These are phyloP conservation scores for Verticillium nonalfalfae DNA, from an alignment of 2,329 filamentous ascomycete genomes.

Conservation along the genomic window DNA sequence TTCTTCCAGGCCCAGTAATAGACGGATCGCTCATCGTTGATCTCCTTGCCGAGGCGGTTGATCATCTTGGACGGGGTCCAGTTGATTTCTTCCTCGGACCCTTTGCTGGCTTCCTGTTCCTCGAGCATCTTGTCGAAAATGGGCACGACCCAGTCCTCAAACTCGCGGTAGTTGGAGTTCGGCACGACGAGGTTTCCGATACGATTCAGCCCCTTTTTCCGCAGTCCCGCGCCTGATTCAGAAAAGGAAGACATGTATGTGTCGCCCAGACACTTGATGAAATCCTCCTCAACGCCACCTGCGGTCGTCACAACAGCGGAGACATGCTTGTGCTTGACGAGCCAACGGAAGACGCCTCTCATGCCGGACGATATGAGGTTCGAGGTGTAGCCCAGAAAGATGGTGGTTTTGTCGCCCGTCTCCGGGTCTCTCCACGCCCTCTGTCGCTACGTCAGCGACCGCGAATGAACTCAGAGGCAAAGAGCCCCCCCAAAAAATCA, in stretches of 20 bases:
- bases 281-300: slow-evolving; percentile 91
- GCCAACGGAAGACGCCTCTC: slow-evolving; percentile 82
- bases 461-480: not conserved
- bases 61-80: slow-evolving; percentile 97
- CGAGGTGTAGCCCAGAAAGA: slow-evolving; percentile 95
- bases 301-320: slow-evolving; percentile 93
- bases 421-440: slow-evolving; percentile 76
- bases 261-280: slow-evolving; percentile 94
- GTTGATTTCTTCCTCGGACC: slow-evolving; percentile 58
- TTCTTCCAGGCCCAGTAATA: slow-evolving; percentile 99
- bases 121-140: slow-evolving; percentile 91
- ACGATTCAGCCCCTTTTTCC: slow-evolving; percentile 82
- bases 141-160: slow-evolving; percentile 96
- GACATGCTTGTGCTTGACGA: slow-evolving; percentile 88
- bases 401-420: slow-evolving; percentile 74
- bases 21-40: slow-evolving; percentile 85
- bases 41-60: slow-evolving; percentile 82
- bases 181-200: slow-evolving; percentile 95
- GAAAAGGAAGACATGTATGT: slow-evolving; percentile 90
- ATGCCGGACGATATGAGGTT: slow-evolving; percentile 96
- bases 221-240: slow-evolving; percentile 68
- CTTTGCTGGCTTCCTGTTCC: slow-evolving; percentile 80
- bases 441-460: slow-evolving; percentile 28
- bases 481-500: not conserved
- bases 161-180: slow-evolving; percentile 94